Percentiles rank a stretch among this genome's conserved stretches.
phyloP scores from a whole-genome alignment of 441 rosid genomes.

The Pelargonium citronellum region DNA sequence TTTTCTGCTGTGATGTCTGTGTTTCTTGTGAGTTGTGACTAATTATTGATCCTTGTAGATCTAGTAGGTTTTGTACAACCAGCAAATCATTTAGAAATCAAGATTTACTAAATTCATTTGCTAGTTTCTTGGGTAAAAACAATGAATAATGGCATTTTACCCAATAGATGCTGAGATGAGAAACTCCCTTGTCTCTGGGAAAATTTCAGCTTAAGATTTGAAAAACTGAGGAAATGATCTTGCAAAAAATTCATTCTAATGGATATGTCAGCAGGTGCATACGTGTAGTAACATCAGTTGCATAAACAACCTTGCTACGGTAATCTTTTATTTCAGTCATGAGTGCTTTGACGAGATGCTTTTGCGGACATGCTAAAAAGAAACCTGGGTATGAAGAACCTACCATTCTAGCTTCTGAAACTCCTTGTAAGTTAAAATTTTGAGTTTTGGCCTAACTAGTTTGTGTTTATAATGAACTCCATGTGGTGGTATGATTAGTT shows the following conservation, averaged over 20 bases:
- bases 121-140: background rate
- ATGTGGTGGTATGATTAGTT: background rate
- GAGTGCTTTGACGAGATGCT: conserved; percentile 45
- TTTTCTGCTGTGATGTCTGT: too few species aligned
- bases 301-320: background rate
- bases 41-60: background rate
- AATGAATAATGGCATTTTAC: background rate
- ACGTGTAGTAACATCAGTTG: background rate
- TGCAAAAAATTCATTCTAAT: background rate
- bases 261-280: background rate
- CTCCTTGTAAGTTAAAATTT: conserved; percentile 44
- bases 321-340: conserved; percentile 21
- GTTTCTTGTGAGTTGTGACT: background rate
- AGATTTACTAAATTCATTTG: background rate
- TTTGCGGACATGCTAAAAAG: conserved; percentile 32
- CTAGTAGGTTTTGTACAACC: background rate
- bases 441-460: background rate
- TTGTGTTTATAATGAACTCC: background rate
- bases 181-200: background rate
- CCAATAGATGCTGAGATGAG: background rate
- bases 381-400: conserved; percentile 32
- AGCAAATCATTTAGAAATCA: background rate
- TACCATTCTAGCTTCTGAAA: conserved; percentile 48
- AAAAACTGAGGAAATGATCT: background rate
- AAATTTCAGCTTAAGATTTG: background rate